Evolutionary conservation across 2,329 filamentous ascomycete species (phyloP).

Genomic region (Colletotrichum phormii): DNA sequence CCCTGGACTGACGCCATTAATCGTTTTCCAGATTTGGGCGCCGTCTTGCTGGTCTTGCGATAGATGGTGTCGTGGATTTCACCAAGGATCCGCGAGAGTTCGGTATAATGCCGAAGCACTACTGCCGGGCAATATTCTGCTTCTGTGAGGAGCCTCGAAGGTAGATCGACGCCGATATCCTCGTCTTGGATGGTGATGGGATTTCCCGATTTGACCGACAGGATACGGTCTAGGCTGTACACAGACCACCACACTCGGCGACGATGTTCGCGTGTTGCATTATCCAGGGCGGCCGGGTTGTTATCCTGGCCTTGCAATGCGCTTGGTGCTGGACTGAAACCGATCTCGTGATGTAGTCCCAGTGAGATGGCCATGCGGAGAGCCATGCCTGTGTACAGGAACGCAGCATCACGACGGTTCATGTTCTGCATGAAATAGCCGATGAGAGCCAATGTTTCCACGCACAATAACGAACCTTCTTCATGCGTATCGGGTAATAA

Average conservation of each 20-base stretch:
- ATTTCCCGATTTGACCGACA: constrained; percentile 47
- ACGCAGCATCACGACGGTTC: constrained; percentile 65
- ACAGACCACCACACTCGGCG: constrained; percentile 52
- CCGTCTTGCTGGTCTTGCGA: constrained; percentile 50
- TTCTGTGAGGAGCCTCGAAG: constrained; percentile 43
- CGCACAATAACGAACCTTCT: constrained; percentile 64
- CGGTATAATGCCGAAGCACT: constrained; percentile 43
- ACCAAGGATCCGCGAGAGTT: constrained; percentile 46
- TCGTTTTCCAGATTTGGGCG: constrained; percentile 56
- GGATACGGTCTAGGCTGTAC: constrained; percentile 48
- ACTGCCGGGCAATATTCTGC: constrained; percentile 45
- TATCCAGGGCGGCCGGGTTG: constrained; percentile 3
- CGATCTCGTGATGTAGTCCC: constrained; percentile 66
- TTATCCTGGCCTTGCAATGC: constrained; percentile 17
- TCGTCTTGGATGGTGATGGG: constrained; percentile 46
- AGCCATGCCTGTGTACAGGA: constrained; percentile 65
- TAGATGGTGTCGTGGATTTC: constrained; percentile 54
- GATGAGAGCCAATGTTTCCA: constrained; percentile 65
- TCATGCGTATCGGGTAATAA: constrained; percentile 67
- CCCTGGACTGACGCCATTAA: constrained; percentile 62
- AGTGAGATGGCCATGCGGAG: constrained; percentile 68
- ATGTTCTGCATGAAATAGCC: constrained; percentile 70
- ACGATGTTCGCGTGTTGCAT: constrained; percentile 54
- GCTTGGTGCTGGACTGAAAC: constrained; percentile 16
- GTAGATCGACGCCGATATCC: constrained; percentile 48